Conservation (phyloP, 176 grass and related monocot species). For the Oryza glumipatula region DNA sequence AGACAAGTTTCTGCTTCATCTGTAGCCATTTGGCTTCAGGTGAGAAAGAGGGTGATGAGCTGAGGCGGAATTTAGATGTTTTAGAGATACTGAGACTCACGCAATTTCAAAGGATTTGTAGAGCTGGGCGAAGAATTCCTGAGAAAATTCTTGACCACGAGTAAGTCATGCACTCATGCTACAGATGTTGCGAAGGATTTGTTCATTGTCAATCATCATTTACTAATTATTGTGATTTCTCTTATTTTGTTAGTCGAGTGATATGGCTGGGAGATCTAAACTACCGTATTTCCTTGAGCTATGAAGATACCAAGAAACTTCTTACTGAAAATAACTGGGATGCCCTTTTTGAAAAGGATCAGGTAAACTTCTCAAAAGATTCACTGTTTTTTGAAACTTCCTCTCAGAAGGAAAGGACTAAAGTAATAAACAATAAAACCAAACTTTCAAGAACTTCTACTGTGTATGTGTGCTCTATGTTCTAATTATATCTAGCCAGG, state of each 20-base stretch:
- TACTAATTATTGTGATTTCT: constrained; percentile 34
- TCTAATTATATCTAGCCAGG: neutral
- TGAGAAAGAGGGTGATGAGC: constrained; percentile 91
- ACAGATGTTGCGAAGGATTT: constrained; percentile 4
- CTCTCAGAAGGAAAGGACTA: constrained; percentile 8
- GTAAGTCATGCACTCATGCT: constrained; percentile 48
- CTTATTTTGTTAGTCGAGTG: constrained; percentile 47
- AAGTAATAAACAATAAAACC: constrained; percentile 23
- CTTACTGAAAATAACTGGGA: constrained; percentile 80
- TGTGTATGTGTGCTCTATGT: neutral
- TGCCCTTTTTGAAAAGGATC: constrained; percentile 90
- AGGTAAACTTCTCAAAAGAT: constrained; percentile 54
- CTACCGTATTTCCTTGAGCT: constrained; percentile 89
- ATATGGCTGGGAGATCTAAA: constrained; percentile 94
- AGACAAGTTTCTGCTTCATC: constrained; percentile 89
- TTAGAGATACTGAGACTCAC: constrained; percentile 76
- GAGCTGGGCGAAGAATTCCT: constrained; percentile 64
- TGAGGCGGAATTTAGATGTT: constrained; percentile 83
- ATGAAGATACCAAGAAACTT: constrained; percentile 78
- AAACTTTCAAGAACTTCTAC: neutral
- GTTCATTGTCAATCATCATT: constrained; percentile 13
- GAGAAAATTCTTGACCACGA: constrained; percentile 92
- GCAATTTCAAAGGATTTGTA: constrained; percentile 81
- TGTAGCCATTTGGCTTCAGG: constrained; percentile 94
- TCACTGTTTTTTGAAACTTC: neutral